A percentile compares a stretch with the other conserved stretches of the same genome.
Conservation (phyloP, 176 grass and related monocot genomes). For the Eleusine coracana region DNA sequence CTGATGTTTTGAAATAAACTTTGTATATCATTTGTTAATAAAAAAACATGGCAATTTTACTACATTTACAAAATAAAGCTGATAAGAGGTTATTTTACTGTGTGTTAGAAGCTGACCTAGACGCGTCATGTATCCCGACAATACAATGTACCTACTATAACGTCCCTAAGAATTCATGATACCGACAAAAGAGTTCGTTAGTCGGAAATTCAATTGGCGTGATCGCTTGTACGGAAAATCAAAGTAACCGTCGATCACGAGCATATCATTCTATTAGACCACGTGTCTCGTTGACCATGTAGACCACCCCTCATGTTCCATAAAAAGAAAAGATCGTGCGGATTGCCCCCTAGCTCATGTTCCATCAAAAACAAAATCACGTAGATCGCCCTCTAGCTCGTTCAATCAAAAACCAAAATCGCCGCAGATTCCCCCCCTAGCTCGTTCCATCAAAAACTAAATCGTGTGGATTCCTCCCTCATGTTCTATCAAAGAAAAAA, state of each 20-base stretch:
- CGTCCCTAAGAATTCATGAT: not conserved
- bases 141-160: not conserved
- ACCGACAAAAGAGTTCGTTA: not conserved
- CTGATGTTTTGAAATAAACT: not conserved
- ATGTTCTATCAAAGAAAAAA: no score
- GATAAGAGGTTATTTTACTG: not conserved
- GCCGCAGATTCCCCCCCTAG: no score
- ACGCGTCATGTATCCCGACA: not conserved
- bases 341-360: no score
- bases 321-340: no score
- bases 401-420: no score
- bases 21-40: not conserved
- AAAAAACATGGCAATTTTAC: not conserved
- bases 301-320: no score
- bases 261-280: not conserved
- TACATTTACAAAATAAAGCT: not conserved
- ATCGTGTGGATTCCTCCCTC: no score
- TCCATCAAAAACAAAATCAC: no score
- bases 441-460: no score
- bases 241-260: not conserved
- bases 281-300: no score
- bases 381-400: no score
- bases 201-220: not conserved
- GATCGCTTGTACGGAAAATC: not conserved
- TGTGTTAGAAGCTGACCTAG: not conserved